phyloP scores from a whole-genome alignment of 192 early-diverging fungal species.

The Pilobolus umbonatus region DNA sequence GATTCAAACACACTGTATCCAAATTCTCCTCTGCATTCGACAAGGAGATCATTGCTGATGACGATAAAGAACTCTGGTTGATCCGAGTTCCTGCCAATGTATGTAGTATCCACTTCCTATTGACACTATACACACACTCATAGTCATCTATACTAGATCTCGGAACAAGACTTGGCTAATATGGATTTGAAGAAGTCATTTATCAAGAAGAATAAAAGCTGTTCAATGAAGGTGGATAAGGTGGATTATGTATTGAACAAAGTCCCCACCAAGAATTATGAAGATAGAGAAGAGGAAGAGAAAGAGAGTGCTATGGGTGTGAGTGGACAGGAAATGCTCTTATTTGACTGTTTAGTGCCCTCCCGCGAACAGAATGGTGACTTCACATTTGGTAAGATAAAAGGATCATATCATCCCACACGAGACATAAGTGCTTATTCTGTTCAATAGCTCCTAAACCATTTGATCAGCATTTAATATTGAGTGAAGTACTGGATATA shows the following conservation, averaged over 20 bases:
- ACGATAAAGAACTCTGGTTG: constrained; percentile 36
- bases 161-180: constrained; percentile 3
- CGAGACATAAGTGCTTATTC: neutral
- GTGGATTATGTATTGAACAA: constrained; percentile 27
- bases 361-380: constrained; percentile 21
- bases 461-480: constrained; percentile 26
- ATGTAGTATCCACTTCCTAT: neutral
- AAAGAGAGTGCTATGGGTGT: constrained; percentile 16
- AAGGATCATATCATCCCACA: neutral
- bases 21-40: constrained; percentile 18
- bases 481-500: constrained; percentile 30
- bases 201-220: neutral
- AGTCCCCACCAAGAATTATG: constrained; percentile 16
- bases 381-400: constrained; percentile 25
- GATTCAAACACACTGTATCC: constrained; percentile 13
- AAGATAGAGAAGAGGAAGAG: constrained; percentile 4
- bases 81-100: constrained; percentile 35
- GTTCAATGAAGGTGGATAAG: constrained; percentile 2
- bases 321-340: constrained; percentile 36
- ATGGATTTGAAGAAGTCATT: constrained; percentile 1
- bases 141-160: neutral
- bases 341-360: constrained; percentile 28
- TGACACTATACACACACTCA: neutral
- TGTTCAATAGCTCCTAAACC: constrained; percentile 22
- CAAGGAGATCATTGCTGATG: constrained; percentile 17